Conservation (phyloP, 306 rosid species). For the Adenanthera pavonina region DNA sequence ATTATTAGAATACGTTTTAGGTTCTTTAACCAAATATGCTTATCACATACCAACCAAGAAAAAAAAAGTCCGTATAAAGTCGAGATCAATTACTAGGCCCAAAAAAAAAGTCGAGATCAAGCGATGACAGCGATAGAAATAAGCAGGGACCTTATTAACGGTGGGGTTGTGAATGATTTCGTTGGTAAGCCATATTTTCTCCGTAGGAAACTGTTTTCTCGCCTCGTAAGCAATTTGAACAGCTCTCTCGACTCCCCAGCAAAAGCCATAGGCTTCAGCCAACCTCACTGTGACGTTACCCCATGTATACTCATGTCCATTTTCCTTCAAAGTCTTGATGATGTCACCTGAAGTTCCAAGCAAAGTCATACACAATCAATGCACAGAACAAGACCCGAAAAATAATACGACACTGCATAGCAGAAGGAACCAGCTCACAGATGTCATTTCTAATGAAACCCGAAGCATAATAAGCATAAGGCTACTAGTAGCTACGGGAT, state of each 20-base stretch:
- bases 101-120: not conserved
- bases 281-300: slow-evolving; percentile 88
- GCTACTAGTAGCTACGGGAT: not conserved
- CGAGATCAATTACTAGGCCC: not conserved
- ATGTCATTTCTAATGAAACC: not conserved
- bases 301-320: slow-evolving; percentile 83
- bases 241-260: slow-evolving; percentile 99
- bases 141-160: slow-evolving; percentile 74
- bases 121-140: slow-evolving; percentile 3
- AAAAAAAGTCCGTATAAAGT: not conserved
- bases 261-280: slow-evolving; percentile 94
- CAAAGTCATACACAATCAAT: slow-evolving; percentile 33
- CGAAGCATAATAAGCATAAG: not conserved
- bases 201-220: slow-evolving; percentile 87
- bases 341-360: slow-evolving; percentile 71
- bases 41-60: not conserved
- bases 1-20: not conserved
- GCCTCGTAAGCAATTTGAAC: slow-evolving; percentile 99
- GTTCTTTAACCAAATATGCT: not conserved
- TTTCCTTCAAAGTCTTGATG: slow-evolving; percentile 82
- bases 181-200: slow-evolving; percentile 88
- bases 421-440: not conserved
- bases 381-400: not conserved
- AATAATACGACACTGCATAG: not conserved
- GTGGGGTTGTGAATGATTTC: slow-evolving; percentile 98